Evolutionary conservation across 2,329 filamentous ascomycete genomes (phyloP), one percentile per base, ranked within the genome.

Genomic region (Paracoccidioides lutzii): DNA sequence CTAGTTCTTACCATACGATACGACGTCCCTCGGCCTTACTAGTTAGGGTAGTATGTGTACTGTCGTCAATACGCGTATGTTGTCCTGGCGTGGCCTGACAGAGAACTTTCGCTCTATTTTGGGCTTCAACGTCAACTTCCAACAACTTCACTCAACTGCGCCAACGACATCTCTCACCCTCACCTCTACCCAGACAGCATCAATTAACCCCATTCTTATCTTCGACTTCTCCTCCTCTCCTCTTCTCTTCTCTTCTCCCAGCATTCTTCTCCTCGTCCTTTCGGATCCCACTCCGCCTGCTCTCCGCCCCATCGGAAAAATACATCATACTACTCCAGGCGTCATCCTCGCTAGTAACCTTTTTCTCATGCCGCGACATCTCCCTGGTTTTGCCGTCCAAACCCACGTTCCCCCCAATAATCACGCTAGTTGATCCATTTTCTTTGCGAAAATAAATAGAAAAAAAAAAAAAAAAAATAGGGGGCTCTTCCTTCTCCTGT

Each of bases 361-460:
- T 22, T 10, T 28, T 44, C 40, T 5, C 10, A 44, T 22, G 22
- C 22, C 22, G 22, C 22, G 22, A 22, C 22, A 22, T 22, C 22
- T 22, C 28, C 48, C 48, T 50, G 15, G 32, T 35, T 41, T 42
- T 52, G 49, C 35, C 37, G 49, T 52, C 37, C 10, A 52, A 52
- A 30, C 49, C 49, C 37, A 41, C 49, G 49, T 41, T 52, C 49
- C 49, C 37, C 35, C 49, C 15, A 52, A 52, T 30, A 51, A 41
- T 14, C 41, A 28, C 49, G 37, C 49, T 52, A 52, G 49, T 52
- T 37, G 49, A 52, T 42, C 49, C 35, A 15, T 41, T 32, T 51
- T 42, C 28, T 14, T 46, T 42, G 15, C 35, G 10, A 41, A 52
- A 52, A 37, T n/a, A n/a, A n/a, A n/a, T n/a, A n/a, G n/a, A 50